Evolutionary conservation across 2,329 filamentous ascomycete genomes (phyloP).

Genomic region (Endothia cerciana): DNA sequence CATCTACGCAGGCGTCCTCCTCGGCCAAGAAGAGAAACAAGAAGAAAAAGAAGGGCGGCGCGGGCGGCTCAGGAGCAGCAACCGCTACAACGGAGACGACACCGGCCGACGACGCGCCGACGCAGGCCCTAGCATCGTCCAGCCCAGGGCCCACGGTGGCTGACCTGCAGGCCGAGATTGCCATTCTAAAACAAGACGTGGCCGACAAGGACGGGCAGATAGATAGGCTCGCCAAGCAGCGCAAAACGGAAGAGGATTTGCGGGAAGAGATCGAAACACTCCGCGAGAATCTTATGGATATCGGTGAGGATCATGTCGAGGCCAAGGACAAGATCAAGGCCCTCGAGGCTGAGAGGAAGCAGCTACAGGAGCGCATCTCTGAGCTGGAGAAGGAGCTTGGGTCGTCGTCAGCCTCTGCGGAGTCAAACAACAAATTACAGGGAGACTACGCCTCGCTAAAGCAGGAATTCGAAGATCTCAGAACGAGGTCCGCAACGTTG

Average conservation of each 20-base stretch:
- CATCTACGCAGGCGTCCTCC: slow-evolving; percentile 18
- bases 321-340: slow-evolving; percentile 77
- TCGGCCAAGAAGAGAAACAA: slow-evolving; percentile 77
- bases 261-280: slow-evolving; percentile 85
- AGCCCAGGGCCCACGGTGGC: slow-evolving; percentile 38
- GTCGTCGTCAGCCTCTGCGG: slow-evolving; percentile 37
- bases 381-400: slow-evolving; percentile 73
- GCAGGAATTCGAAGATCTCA: slow-evolving; percentile 68
- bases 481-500: slow-evolving; percentile 68
- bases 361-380: slow-evolving; percentile 65
- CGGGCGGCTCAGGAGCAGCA: slow-evolving; percentile 42
- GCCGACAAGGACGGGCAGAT: slow-evolving; percentile 74
- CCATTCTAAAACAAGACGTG: slow-evolving; percentile 56
- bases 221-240: slow-evolving; percentile 68
- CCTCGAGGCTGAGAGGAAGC: slow-evolving; percentile 69
- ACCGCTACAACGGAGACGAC: slow-evolving; percentile 47
- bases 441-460: slow-evolving; percentile 61
- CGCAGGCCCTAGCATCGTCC: slow-evolving; percentile 39
- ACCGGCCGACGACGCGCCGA: slow-evolving; percentile 40
- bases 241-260: slow-evolving; percentile 77
- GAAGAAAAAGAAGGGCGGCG: slow-evolving; percentile 82
- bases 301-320: slow-evolving; percentile 83
- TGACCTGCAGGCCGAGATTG: slow-evolving; percentile 53
- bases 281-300: slow-evolving; percentile 75
- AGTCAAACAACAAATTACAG: slow-evolving; percentile 59